Percentiles rank a stretch among this genome's conserved stretches.
These are phyloP conservation scores for Sporisorium scitamineum DNA, from an alignment of 1,284 basidiomycete genomes.

Conservation along the genomic window DNA sequence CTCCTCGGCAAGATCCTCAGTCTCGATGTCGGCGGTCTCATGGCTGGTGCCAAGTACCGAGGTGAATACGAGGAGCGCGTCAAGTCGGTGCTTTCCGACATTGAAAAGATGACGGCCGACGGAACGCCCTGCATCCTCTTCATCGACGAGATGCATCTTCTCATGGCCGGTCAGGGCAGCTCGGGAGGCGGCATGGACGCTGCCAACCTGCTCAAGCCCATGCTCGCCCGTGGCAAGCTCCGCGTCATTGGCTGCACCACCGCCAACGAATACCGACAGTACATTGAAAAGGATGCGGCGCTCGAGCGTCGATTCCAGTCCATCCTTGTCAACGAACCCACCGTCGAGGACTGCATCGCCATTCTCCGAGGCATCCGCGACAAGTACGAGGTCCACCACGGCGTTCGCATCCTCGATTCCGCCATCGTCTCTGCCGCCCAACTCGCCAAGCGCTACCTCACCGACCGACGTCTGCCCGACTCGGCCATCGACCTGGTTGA, in stretches of 20 bases:
- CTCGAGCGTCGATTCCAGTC: conserved; percentile 92
- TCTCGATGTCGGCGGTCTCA: conserved; percentile 92
- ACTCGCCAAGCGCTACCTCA: conserved; percentile 91
- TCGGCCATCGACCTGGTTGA: conserved; percentile 69
- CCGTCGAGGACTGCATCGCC: conserved; percentile 88
- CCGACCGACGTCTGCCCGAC: conserved; percentile 69
- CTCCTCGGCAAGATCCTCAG: conserved; percentile 82
- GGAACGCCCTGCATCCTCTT: conserved; percentile 90
- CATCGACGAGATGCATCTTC: conserved; percentile 80
- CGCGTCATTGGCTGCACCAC: conserved; percentile 94
- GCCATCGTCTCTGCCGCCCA: conserved; percentile 91
- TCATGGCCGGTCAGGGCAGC: conserved; percentile 65
- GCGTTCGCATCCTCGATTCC: conserved; percentile 84
- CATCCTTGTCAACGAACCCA: conserved; percentile 91
- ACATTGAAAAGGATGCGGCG: conserved; percentile 88
- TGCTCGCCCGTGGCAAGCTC: conserved; percentile 83
- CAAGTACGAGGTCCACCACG: conserved; percentile 75
- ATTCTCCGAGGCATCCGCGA: conserved; percentile 91
- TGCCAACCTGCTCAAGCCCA: conserved; percentile 69
- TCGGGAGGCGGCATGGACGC: conserved; percentile 65
- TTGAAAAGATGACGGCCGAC: conserved; percentile 88
- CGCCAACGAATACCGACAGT: conserved; percentile 90
- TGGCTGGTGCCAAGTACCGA: conserved; percentile 95
- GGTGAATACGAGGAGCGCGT: conserved; percentile 98
- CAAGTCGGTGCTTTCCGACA: conserved; percentile 88